Evolutionary conservation across 2,329 filamentous ascomycete genomes (phyloP).

Genomic region (Sphaerostilbella broomeana): DNA sequence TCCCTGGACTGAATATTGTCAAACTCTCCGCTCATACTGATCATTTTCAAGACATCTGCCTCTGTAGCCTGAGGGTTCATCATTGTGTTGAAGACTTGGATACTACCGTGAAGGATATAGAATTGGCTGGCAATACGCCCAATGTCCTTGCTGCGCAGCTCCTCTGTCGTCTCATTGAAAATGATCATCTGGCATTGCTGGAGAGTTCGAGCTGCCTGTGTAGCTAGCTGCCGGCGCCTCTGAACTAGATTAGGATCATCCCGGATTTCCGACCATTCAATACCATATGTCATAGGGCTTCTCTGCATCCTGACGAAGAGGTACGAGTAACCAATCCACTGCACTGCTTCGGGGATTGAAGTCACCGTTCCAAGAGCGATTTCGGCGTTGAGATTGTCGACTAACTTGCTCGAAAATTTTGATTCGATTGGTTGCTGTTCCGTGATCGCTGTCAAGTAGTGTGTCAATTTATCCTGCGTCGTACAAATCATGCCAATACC

Average conservation of each 20-base stretch:
- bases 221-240: conserved; percentile 75
- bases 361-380: conserved; percentile 92
- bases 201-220: conserved; percentile 78
- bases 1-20: conserved; percentile 94
- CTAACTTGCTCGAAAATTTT: conserved; percentile 85
- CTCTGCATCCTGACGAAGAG: conserved; percentile 94
- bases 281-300: conserved; percentile 87
- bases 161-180: conserved; percentile 90
- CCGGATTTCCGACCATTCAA: conserved; percentile 84
- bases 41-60: conserved; percentile 90
- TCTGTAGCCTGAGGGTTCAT: conserved; percentile 83
- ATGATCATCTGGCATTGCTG: conserved; percentile 98
- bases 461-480: conserved; percentile 83
- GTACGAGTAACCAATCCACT: conserved; percentile 98
- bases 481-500: conserved; percentile 99
- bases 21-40: conserved; percentile 95
- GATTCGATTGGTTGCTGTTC: conserved; percentile 97
- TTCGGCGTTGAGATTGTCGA: conserved; percentile 95
- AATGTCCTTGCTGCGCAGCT: conserved; percentile 88
- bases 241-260: conserved; percentile 87
- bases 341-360: conserved; percentile 84
- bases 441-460: conserved; percentile 89
- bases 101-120: conserved; percentile 87
- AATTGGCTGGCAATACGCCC: conserved; percentile 96
- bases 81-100: conserved; percentile 93